A percentile compares a stretch with the other conserved stretches of the same genome.
Evolutionary conservation across 2,329 filamentous ascomycete species (phyloP).

Genomic region (Beauveria medogensis): DNA sequence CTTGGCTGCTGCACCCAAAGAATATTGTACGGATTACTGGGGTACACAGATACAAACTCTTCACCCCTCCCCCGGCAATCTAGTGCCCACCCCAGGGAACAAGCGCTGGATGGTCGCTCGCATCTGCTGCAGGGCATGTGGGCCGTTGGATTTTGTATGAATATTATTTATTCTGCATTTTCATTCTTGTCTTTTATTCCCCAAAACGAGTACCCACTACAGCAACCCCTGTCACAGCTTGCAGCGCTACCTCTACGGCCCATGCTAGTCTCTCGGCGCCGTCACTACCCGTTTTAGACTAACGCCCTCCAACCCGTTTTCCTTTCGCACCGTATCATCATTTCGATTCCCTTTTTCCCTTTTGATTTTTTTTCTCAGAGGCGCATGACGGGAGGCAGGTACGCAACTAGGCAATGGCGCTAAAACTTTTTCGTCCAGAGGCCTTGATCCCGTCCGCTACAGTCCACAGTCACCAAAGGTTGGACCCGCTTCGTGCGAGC

Average conservation of each 20-base stretch:
- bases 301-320: neutral
- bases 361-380: neutral
- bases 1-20: neutral
- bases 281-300: neutral
- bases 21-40: no score
- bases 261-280: neutral
- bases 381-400: constrained; percentile 11
- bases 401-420: neutral
- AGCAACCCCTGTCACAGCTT: neutral
- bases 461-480: neutral
- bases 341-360: neutral
- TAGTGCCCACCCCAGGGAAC: constrained; percentile 8
- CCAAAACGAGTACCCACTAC: neutral
- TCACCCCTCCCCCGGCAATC: constrained; percentile 6
- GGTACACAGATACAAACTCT: neutral
- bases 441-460: neutral
- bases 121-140: constrained; percentile 8
- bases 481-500: neutral
- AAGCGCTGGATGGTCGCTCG: neutral
- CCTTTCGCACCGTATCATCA: no score
- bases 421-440: constrained; percentile 7
- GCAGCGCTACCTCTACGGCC: neutral
- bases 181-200: neutral
- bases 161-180: neutral
- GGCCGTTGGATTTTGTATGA: neutral